Conservation (phyloP, 768 basidiomycete species). For the Mycena crocata region DNA sequence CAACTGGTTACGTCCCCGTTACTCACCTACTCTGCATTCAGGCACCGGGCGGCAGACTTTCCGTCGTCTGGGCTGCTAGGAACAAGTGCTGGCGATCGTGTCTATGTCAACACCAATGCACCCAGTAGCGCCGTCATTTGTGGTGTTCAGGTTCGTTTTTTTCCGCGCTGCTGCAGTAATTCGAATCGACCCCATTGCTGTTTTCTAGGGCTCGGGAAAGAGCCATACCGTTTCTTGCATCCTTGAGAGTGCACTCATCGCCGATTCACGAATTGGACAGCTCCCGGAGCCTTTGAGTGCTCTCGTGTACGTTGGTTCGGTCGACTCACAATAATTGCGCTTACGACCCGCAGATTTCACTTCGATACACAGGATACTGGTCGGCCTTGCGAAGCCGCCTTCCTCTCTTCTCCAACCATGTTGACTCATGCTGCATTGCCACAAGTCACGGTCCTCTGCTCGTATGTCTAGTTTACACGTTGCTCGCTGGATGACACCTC, state of each 20-base stretch:
- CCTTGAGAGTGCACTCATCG: slow-evolving; percentile 61
- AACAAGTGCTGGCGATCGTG: slow-evolving; percentile 47
- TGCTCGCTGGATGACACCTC: not conserved
- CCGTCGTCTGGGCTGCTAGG: slow-evolving; percentile 28
- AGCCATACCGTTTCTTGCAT: slow-evolving; percentile 64
- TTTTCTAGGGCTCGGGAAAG: slow-evolving; percentile 39
- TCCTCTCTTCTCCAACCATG: slow-evolving; percentile 7
- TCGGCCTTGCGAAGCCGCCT: slow-evolving; percentile 28
- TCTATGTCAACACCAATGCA: slow-evolving; percentile 65
- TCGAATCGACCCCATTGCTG: not conserved
- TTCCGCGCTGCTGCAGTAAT: not conserved
- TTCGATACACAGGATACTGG: slow-evolving; percentile 25
- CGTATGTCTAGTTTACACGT: slow-evolving; percentile 8
- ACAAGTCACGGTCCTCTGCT: slow-evolving; percentile 32
- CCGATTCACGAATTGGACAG: slow-evolving; percentile 48
- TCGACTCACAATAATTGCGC: not conserved
- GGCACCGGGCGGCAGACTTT: slow-evolving; percentile 16
- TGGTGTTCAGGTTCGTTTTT: slow-evolving; percentile 54
- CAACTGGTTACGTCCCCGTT: slow-evolving; percentile 14
- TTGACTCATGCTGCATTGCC: slow-evolving; percentile 9
- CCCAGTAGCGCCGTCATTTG: slow-evolving; percentile 65
- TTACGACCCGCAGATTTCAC: slow-evolving; percentile 19
- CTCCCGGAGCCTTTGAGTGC: slow-evolving; percentile 43
- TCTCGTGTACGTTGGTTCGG: slow-evolving; percentile 44
- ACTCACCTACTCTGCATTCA: slow-evolving; percentile 14